Conservation (phyloP, 805 yeast species). For the Cyberlindnera mississippiensis region DNA sequence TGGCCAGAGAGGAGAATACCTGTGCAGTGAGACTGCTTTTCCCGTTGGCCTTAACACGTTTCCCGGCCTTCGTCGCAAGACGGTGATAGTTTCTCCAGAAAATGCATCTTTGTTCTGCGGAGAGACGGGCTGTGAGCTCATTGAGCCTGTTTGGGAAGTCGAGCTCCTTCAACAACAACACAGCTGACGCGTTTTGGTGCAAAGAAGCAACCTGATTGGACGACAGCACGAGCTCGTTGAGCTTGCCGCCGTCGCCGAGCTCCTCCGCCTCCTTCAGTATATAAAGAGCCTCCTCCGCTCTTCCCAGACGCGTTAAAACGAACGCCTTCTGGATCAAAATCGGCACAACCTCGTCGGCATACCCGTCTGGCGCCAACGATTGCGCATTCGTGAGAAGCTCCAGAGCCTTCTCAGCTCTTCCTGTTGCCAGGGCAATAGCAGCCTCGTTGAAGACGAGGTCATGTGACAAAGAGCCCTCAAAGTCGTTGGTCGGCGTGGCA, state of each 20-base stretch:
- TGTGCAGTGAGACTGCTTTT: slow-evolving; percentile 17
- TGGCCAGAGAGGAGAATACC: slow-evolving; percentile 13
- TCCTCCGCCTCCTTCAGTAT: slow-evolving; percentile 33
- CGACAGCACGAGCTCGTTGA: slow-evolving; percentile 28
- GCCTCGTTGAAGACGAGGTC: slow-evolving; percentile 67
- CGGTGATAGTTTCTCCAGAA: slow-evolving; percentile 22
- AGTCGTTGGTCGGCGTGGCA: slow-evolving; percentile 21
- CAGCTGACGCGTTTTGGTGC: slow-evolving; percentile 5
- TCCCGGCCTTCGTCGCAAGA: slow-evolving; percentile 20
- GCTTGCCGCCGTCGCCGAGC: slow-evolving; percentile 24
- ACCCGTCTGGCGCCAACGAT: slow-evolving; percentile 36
- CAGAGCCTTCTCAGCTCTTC: slow-evolving; percentile 38
- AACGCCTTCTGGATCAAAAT: slow-evolving; percentile 59
- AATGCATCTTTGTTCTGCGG: slow-evolving; percentile 18
- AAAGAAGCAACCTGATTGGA: slow-evolving; percentile 28
- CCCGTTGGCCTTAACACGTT: slow-evolving; percentile 8
- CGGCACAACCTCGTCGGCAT: slow-evolving; percentile 51
- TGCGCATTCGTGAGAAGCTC: slow-evolving; percentile 43
- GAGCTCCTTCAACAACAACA: slow-evolving; percentile 32
- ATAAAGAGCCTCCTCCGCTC: slow-evolving; percentile 32
- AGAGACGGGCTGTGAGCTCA: slow-evolving; percentile 21
- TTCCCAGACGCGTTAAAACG: slow-evolving; percentile 42
- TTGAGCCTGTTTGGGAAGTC: slow-evolving; percentile 27
- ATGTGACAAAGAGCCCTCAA: slow-evolving; percentile 34
- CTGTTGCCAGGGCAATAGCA: slow-evolving; percentile 45